phyloP scores from a whole-genome alignment of 192 early-diverging fungal species.

The Borealophlyctis nickersoniae region DNA sequence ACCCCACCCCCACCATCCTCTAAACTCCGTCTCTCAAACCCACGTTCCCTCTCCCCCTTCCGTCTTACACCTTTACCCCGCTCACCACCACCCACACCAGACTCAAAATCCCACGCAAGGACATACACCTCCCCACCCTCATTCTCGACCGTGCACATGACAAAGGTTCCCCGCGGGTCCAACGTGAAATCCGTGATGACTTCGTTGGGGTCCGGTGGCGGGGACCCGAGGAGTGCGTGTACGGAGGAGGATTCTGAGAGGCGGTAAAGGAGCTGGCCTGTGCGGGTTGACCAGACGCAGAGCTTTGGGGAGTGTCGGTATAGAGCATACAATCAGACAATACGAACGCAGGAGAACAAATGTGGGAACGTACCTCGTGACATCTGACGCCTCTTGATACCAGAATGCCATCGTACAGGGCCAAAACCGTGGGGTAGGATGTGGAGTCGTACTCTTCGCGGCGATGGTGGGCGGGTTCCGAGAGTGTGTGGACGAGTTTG shows the following conservation, averaged over 20 bases:
- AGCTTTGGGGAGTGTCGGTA: slow-evolving; percentile 9
- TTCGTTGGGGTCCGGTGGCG: slow-evolving; percentile 17
- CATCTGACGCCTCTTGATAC: slow-evolving; percentile 29
- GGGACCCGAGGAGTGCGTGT: slow-evolving; percentile 14
- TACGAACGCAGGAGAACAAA: background rate
- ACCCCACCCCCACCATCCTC: slow-evolving; percentile 23
- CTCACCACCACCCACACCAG: background rate
- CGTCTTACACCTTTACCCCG: background rate
- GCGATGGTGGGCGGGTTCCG: slow-evolving; percentile 16
- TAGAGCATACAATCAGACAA: background rate
- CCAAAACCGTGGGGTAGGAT: slow-evolving; percentile 31
- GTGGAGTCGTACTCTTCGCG: slow-evolving; percentile 32
- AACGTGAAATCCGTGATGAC: slow-evolving; percentile 39
- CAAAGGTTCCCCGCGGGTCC: slow-evolving; percentile 22
- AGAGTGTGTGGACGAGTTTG: slow-evolving; percentile 5
- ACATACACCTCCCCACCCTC: slow-evolving; percentile 32
- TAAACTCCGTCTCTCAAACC: slow-evolving; percentile 33
- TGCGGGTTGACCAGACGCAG: slow-evolving; percentile 29
- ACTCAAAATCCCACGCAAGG: slow-evolving; percentile 34
- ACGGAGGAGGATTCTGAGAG: slow-evolving; percentile 23
- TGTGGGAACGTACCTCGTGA: slow-evolving; percentile 24
- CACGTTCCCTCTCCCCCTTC: slow-evolving; percentile 3
- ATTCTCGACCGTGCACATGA: slow-evolving; percentile 34
- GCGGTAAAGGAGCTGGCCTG: slow-evolving; percentile 29
- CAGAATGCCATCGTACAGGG: slow-evolving; percentile 30